Percentiles rank a stretch among this genome's conserved stretches.
Conservation (phyloP, 2,329 filamentous ascomycete genomes). For the Elsinoe australis region DNA sequence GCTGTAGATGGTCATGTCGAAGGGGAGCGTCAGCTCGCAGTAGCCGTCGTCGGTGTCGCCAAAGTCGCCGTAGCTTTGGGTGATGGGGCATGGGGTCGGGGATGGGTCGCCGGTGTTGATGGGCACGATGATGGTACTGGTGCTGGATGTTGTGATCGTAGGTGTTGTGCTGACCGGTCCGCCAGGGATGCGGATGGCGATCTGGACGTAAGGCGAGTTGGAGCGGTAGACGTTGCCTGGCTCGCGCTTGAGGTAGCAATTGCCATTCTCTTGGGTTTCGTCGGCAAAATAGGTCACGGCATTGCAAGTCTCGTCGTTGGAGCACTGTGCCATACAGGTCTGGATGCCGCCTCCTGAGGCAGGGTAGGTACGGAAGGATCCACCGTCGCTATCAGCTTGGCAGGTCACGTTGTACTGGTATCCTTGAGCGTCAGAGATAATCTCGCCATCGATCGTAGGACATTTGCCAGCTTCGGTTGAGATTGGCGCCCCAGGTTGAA, state of each 20-base stretch:
- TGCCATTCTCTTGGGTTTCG: constrained; percentile 15
- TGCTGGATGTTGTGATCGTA: constrained; percentile 16
- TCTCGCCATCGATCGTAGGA: constrained; percentile 18
- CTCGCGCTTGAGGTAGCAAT: constrained; percentile 17
- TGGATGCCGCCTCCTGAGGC: constrained; percentile 6
- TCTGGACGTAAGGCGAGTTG: constrained; percentile 5
- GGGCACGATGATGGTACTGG: constrained; percentile 8
- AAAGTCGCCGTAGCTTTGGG: constrained; percentile 29
- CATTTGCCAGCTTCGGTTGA: constrained; percentile 17
- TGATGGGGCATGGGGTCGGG: constrained; percentile 23
- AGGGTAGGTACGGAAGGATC: neutral
- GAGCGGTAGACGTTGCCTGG: constrained; percentile 4
- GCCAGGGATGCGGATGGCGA: constrained; percentile 14
- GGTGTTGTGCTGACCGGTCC: constrained; percentile 15
- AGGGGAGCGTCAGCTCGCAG: constrained; percentile 28
- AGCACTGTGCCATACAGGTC: constrained; percentile 23
- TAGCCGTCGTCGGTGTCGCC: constrained; percentile 28
- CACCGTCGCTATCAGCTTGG: neutral
- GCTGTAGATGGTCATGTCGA: constrained; percentile 25
- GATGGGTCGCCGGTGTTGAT: constrained; percentile 15
- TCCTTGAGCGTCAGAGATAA: constrained; percentile 18
- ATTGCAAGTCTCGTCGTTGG: constrained; percentile 19
- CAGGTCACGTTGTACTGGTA: constrained; percentile 19
- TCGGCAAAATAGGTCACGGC: constrained; percentile 22
- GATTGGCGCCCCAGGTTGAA: constrained; percentile 10